phyloP scores from a whole-genome alignment of 2,329 filamentous ascomycete species.

The Colletotrichum sp. region DNA sequence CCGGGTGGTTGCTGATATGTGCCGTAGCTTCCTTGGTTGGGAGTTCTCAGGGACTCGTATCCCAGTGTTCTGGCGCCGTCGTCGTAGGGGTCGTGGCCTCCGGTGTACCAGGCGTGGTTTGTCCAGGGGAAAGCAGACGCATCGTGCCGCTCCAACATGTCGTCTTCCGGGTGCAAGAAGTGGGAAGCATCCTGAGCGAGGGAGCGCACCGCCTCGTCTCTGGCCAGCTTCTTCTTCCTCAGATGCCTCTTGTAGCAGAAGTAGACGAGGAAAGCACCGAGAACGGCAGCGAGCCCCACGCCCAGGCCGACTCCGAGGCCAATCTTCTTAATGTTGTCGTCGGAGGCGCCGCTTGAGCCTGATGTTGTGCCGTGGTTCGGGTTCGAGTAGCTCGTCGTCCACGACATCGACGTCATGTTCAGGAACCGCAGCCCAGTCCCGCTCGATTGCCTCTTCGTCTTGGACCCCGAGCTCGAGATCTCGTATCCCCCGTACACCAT shows the following conservation, averaged over 20 bases:
- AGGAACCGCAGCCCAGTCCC: conserved; percentile 48
- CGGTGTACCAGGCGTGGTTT: conserved; percentile 47
- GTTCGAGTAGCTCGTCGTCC: conserved; percentile 56
- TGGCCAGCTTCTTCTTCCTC: conserved; percentile 32
- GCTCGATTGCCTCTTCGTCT: conserved; percentile 36
- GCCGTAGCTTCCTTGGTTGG: conserved; percentile 25
- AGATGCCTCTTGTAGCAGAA: conserved; percentile 53
- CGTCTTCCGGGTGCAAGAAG: conserved; percentile 46
- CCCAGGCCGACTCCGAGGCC: conserved; percentile 71
- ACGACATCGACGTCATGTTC: conserved; percentile 62
- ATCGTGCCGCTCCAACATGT: conserved; percentile 50
- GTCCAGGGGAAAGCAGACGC: conserved; percentile 34
- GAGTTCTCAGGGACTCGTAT: conserved; percentile 53
- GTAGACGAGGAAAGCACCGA: conserved; percentile 50
- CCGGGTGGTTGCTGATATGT: conserved; percentile 16
- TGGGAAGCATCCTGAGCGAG: conserved; percentile 54
- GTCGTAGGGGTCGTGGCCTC: conserved; percentile 47
- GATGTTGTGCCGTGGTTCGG: conserved; percentile 32
- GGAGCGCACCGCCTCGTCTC: conserved; percentile 51
- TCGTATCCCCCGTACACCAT: conserved; percentile 69
- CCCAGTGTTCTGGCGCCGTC: conserved; percentile 47
- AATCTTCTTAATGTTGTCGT: conserved; percentile 44
- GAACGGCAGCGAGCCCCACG: conserved; percentile 60
- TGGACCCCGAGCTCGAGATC: conserved; percentile 41
- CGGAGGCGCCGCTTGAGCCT: neutral